phyloP scores from a whole-genome alignment of 179 eudicot species.

The Camellia oleifera region DNA sequence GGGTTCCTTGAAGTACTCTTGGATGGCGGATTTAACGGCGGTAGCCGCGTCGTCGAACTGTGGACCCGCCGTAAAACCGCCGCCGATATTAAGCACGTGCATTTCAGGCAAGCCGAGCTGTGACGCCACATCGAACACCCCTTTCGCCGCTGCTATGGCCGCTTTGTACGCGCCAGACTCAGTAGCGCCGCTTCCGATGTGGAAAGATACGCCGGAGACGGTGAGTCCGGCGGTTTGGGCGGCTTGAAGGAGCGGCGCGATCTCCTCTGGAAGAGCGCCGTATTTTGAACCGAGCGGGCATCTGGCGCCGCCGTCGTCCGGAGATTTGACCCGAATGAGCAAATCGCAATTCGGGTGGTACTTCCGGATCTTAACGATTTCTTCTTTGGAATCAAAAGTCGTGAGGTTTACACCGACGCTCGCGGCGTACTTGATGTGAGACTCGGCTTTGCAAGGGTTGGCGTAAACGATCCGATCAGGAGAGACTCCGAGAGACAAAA shows the following conservation, averaged over 20 bases:
- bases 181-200: conserved; percentile 1
- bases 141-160: conserved; percentile 19
- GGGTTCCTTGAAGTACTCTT: conserved; percentile 17
- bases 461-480: conserved; percentile 25
- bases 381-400: conserved; percentile 18
- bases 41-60: conserved; percentile 17
- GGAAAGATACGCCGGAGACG: not conserved
- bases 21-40: conserved; percentile 16
- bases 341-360: conserved; percentile 23
- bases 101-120: conserved; percentile 26
- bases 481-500: conserved; percentile 27
- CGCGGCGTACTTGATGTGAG: conserved; percentile 20
- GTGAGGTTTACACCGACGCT: conserved; percentile 23
- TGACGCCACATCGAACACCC: conserved; percentile 25
- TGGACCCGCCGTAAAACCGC: conserved; percentile 27
- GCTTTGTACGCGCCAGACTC: not conserved
- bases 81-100: conserved; percentile 32
- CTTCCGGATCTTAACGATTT: conserved; percentile 15
- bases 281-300: conserved; percentile 20
- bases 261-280: conserved; percentile 21
- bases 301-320: conserved; percentile 19
- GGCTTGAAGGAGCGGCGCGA: not conserved
- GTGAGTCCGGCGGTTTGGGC: not conserved
- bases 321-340: conserved; percentile 20
- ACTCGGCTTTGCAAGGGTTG: conserved; percentile 24